These are phyloP conservation scores for Eleusine indica DNA, from an alignment of 176 grass and related monocot species.

Conservation along the genomic window DNA sequence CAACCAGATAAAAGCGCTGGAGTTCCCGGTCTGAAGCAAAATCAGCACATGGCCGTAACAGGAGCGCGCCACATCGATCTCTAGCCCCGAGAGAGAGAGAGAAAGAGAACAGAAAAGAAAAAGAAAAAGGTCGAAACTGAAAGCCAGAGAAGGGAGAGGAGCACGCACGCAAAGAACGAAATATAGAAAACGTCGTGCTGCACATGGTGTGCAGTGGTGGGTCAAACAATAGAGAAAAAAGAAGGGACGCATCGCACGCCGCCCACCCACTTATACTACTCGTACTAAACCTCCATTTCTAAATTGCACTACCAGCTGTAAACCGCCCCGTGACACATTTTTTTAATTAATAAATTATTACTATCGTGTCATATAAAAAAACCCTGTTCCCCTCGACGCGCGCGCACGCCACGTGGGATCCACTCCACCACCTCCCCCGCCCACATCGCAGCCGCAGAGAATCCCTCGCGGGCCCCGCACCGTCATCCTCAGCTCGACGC, in stretches of 20 bases:
- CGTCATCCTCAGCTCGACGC: background rate
- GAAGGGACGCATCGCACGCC: background rate
- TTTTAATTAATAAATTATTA: no score
- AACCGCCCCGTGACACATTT: no score
- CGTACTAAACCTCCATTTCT: no score
- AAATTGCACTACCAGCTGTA: no score
- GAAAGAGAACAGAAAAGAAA: no score
- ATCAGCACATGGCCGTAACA: background rate
- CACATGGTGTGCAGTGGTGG: conserved; percentile 9
- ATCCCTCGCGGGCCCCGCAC: background rate
- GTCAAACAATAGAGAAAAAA: conserved; percentile 21
- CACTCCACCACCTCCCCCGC: background rate
- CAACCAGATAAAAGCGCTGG: background rate
- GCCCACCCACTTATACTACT: background rate
- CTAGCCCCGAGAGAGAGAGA: background rate
- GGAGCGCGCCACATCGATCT: background rate
- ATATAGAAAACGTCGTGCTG: background rate
- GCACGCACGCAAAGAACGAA: background rate
- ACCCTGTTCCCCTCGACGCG: no score
- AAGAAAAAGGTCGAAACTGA: background rate
- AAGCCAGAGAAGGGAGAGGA: background rate
- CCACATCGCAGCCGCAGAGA: background rate
- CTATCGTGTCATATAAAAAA: no score
- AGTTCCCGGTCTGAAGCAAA: background rate
- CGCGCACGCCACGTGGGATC: background rate